Percentiles rank a stretch among this genome's conserved stretches.
phyloP scores from a whole-genome alignment of 2,329 filamentous ascomycete species.

The Botryosphaeria dothidea region DNA sequence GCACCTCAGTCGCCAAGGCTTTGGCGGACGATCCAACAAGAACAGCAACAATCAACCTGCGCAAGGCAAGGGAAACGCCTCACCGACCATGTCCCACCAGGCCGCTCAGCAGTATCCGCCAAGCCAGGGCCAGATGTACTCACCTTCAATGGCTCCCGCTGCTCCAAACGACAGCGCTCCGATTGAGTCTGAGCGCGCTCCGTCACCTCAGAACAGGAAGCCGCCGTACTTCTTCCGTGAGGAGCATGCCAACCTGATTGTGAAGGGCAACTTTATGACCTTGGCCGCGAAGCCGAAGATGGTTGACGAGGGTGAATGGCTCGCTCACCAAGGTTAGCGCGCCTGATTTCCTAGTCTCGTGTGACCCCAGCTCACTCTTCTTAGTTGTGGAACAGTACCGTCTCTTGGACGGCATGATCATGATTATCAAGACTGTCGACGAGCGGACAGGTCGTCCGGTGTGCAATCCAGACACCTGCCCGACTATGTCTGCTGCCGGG shows the following conservation, averaged over 20 bases:
- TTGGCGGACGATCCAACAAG: constrained; percentile 46
- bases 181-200: constrained; percentile 26
- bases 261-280: constrained; percentile 97
- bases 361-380: constrained; percentile 24
- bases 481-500: constrained; percentile 92
- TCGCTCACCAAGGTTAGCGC: constrained; percentile 81
- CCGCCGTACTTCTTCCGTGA: constrained; percentile 75
- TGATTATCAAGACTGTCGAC: constrained; percentile 84
- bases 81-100: constrained; percentile 17
- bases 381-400: constrained; percentile 91
- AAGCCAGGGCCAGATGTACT: constrained; percentile 35
- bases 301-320: constrained; percentile 92
- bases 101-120: constrained; percentile 34
- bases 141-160: constrained; percentile 45
- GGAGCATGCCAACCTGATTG: constrained; percentile 78
- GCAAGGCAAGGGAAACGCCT: constrained; percentile 23
- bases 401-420: constrained; percentile 84
- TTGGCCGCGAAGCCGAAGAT: constrained; percentile 90
- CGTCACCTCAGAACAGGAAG: constrained; percentile 59
- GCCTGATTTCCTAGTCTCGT: constrained; percentile 25
- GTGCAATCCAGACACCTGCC: constrained; percentile 82
- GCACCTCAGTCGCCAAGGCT: constrained; percentile 40
- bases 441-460: constrained; percentile 71
- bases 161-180: constrained; percentile 26
- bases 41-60: constrained; percentile 37